A percentile compares a stretch with the other conserved stretches of the same genome.
Conservation (phyloP, 2,329 filamentous ascomycete species). For the Microdochium nivale region DNA sequence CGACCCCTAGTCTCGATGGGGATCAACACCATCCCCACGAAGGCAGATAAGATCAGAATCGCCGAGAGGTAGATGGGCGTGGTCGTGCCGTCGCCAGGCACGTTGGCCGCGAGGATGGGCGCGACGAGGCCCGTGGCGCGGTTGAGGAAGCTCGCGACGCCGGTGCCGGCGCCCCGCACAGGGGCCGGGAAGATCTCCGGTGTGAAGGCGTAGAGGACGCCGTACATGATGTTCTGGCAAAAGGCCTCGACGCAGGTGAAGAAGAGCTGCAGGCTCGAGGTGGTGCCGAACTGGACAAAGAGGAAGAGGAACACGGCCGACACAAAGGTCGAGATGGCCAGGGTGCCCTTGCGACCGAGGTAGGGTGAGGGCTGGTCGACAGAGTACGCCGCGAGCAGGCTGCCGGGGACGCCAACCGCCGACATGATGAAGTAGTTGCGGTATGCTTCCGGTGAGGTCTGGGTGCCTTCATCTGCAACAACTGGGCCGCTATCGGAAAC, state of each 20-base stretch:
- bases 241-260: slow-evolving; percentile 64
- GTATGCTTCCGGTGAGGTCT: slow-evolving; percentile 45
- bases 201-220: slow-evolving; percentile 68
- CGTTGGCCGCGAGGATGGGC: slow-evolving; percentile 56
- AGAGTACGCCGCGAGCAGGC: slow-evolving; percentile 63
- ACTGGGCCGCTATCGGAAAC: slow-evolving; percentile 27
- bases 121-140: slow-evolving; percentile 58
- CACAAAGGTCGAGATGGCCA: slow-evolving; percentile 57
- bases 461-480: slow-evolving; percentile 14
- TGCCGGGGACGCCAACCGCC: slow-evolving; percentile 67
- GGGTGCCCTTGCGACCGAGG: slow-evolving; percentile 63
- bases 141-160: slow-evolving; percentile 65
- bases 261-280: slow-evolving; percentile 48
- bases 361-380: slow-evolving; percentile 56
- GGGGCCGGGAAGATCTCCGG: slow-evolving; percentile 70
- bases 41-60: slow-evolving; percentile 47
- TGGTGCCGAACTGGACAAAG: slow-evolving; percentile 51
- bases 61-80: slow-evolving; percentile 50
- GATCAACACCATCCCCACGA: slow-evolving; percentile 50
- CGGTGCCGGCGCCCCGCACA: slow-evolving; percentile 62
- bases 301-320: slow-evolving; percentile 63
- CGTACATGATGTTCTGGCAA: slow-evolving; percentile 70
- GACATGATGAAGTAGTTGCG: slow-evolving; percentile 78
- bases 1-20: slow-evolving; percentile 55
- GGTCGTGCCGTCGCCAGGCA: slow-evolving; percentile 48